Conservation (phyloP, 75 land plant species). For the Cunninghamia lanceolata region DNA sequence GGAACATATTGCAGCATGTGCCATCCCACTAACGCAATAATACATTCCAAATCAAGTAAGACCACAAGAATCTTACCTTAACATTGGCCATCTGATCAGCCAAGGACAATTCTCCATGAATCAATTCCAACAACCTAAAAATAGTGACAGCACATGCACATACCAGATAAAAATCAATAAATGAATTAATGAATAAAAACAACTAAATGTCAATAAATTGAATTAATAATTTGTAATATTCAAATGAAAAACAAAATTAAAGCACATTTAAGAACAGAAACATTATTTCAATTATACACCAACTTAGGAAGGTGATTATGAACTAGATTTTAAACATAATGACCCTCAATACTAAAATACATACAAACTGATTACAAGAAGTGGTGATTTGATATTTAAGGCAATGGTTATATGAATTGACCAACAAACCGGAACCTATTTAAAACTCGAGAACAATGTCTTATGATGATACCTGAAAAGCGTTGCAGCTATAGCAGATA, state of each 20-base stretch:
- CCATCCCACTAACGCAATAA: not conserved
- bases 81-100: conserved; percentile 68
- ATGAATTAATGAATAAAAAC: not conserved
- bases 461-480: not conserved
- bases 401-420: not conserved
- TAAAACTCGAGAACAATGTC: not conserved
- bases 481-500: not conserved
- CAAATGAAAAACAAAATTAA: not conserved
- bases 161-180: conserved; percentile 1
- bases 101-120: conserved; percentile 79
- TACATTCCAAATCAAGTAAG: not conserved
- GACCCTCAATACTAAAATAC: not conserved
- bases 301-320: not conserved
- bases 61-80: conserved; percentile 46
- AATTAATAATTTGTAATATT: not conserved
- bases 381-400: not conserved
- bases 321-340: not conserved
- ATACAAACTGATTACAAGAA: not conserved
- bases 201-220: not conserved
- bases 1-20: not conserved
- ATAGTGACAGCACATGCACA: conserved; percentile 1
- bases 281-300: not conserved
- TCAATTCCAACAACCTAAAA: conserved; percentile 72
- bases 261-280: not conserved
- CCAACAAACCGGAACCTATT: not conserved